Evolutionary conservation across 805 yeast species (phyloP), one percentile per base, ranked within the genome.

Genomic region (Hyphopichia homilentoma): DNA sequence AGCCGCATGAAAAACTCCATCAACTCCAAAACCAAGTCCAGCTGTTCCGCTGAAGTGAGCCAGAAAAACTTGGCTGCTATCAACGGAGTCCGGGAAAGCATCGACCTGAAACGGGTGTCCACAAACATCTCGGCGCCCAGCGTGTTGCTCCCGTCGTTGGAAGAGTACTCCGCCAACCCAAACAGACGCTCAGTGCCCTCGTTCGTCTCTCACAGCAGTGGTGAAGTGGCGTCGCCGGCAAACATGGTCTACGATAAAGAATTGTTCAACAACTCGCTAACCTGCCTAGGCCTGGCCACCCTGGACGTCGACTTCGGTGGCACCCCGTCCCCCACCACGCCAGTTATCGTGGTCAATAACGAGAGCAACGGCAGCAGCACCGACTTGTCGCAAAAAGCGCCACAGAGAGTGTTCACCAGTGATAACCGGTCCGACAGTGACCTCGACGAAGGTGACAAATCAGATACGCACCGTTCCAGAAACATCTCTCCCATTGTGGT

Each of bases 41-140:
- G 44, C 14, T 34, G 41, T 1, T 21, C 41, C n/a, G 34, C 40
- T 15, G 53, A 50, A 15, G 30, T 44, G 11, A 21, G 32, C 9
- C 36, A 35, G 16, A 50, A 47, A 31, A 44, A 49, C 28, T 53
- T 50, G 31, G 34, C 34, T 4, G 45, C 58, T 13, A 25, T 62
- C n/a, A 47, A 48, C 18, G 65, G 56, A 27, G 48, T 65, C 25
- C 47, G 70, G 33, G 61, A 59, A 18, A 53, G 63, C 29, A 54
- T 66, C 22, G 68, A 65, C 27, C 55, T 43, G 55, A 56, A 59
- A 30, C 40, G 63, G 14, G 40, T 54, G n/a, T 35, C 38, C 16
- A 48, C 61, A 3, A 14, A 28, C 23, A 27, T 13, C 7, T n/a
- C 22, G 11, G 7, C 19, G n/a, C 12, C 23, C 13, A 27, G 13